These are phyloP conservation scores for Symbiodinium natans DNA, from an alignment of 73 alveolate species.

Conservation along the genomic window DNA sequence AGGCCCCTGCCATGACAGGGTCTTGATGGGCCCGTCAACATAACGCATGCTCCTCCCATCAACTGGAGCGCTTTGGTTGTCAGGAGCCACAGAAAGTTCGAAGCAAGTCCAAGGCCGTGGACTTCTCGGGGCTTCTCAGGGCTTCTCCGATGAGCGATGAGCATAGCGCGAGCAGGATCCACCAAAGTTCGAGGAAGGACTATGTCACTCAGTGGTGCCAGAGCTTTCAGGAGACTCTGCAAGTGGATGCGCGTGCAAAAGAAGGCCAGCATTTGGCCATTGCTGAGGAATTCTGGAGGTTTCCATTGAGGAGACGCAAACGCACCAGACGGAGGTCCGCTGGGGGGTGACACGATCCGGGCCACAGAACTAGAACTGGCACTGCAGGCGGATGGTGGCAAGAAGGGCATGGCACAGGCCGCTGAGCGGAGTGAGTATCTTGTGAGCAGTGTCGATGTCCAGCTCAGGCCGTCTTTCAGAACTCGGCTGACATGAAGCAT, in stretches of 20 bases:
- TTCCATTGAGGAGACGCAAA: conserved; percentile 46
- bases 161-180: background rate
- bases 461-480: conserved; percentile 35
- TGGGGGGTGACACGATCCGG: background rate
- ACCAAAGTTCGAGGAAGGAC: background rate
- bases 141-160: background rate
- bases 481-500: conserved; percentile 87
- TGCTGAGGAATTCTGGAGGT: conserved; percentile 81
- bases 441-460: too few relatives aligned
- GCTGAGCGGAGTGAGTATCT: background rate
- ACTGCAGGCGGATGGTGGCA: conserved; percentile 8
- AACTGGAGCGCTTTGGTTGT: too few relatives aligned
- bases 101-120: background rate
- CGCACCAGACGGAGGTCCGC: background rate
- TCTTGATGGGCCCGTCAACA: too few relatives aligned
- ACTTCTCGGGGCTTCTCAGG: background rate
- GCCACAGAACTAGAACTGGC: too few relatives aligned
- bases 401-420: conserved; percentile 34
- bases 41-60: too few relatives aligned
- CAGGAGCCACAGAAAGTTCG: background rate
- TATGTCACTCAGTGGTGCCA: background rate
- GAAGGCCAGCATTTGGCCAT: background rate
- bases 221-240: background rate
- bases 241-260: too few relatives aligned
- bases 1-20: too few relatives aligned